These are phyloP conservation scores for Purshia tridentata DNA, from an alignment of 306 rosid genomes.

Conservation along the genomic window DNA sequence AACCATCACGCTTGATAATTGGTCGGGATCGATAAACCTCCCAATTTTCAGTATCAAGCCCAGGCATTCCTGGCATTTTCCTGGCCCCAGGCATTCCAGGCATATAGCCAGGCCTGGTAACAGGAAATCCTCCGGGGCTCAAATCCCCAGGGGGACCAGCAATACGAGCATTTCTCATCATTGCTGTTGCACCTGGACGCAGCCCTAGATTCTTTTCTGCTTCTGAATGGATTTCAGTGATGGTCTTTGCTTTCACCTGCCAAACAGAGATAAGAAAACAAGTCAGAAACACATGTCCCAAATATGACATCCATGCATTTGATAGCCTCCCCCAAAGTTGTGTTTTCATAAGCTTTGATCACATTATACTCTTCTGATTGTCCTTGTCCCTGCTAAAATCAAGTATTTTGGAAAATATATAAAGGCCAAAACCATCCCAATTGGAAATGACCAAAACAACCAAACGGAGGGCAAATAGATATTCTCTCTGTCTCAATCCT, in stretches of 20 bases:
- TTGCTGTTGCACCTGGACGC: conserved; percentile 40
- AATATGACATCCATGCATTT: not conserved
- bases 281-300: conserved; percentile 16
- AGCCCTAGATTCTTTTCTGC: conserved; percentile 47
- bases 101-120: conserved; percentile 35
- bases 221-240: conserved; percentile 44
- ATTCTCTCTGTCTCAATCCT: too few relatives aligned
- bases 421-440: too few relatives aligned
- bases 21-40: conserved; percentile 38
- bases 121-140: conserved; percentile 34
- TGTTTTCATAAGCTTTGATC: too few relatives aligned
- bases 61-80: conserved; percentile 46
- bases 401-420: too few relatives aligned
- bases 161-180: conserved; percentile 38
- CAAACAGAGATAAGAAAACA: conserved; percentile 4
- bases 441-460: too few relatives aligned
- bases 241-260: conserved; percentile 49
- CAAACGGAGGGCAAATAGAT: too few relatives aligned
- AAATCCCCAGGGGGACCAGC: conserved; percentile 25
- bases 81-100: conserved; percentile 39
- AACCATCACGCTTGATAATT: conserved; percentile 25
- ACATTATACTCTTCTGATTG: too few relatives aligned
- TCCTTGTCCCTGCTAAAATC: too few relatives aligned
- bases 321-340: not conserved
- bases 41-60: conserved; percentile 36